Base-by-base conservation (phyloP, 768 basidiomycete genomes). In the Mycena kentingensis region DNA sequence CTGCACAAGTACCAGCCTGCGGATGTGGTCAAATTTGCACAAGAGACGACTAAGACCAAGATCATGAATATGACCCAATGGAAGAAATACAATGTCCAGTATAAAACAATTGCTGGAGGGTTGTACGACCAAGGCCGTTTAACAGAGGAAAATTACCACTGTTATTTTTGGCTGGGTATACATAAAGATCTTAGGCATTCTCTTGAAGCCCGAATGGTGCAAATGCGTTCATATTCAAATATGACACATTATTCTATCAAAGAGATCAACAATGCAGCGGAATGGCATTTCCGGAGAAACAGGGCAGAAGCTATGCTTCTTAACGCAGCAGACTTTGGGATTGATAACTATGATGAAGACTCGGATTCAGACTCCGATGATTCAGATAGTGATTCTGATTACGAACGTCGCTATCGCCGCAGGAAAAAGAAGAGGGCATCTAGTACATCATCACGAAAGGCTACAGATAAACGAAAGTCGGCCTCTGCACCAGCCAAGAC, bases 131-230 rank as follows among this genome's bases (percentile, higher is more conserved):
- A 54, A 31, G 21, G 26, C 7, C 49, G 57, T 8, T 24, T 45
- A 4, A 35, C 24, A n/a, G 49, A 25, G 4, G 38, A 37, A 26
- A 35, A 46, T 6, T 31, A 46, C 34, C 24, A 27, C 5, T 46
- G 31, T 15, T 55, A 59, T 31, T 48, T 55, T 21, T 59, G 58
- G 54, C 36, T 48, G 27, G 58, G 58, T 10, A 55, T 59, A 8
- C 44, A 31, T 2, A 25, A 19, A 18, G 19, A 26, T 11, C 22
- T 59, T 12, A 19, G 49, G 12, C 13, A 1, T 0, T 4, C 26
- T 10, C 37, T 59, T 3, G 54, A 59, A 32, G n/a, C 1, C 0
- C 21, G 48, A 1, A 28, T 59, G 11, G 27, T 59, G 21, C 37
- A 46, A 4, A 2, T 8, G 1, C 21, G 38, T 2, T 43, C 46